phyloP scores from a whole-genome alignment of 2,329 filamentous ascomycete genomes.

The Nemania serpens region DNA sequence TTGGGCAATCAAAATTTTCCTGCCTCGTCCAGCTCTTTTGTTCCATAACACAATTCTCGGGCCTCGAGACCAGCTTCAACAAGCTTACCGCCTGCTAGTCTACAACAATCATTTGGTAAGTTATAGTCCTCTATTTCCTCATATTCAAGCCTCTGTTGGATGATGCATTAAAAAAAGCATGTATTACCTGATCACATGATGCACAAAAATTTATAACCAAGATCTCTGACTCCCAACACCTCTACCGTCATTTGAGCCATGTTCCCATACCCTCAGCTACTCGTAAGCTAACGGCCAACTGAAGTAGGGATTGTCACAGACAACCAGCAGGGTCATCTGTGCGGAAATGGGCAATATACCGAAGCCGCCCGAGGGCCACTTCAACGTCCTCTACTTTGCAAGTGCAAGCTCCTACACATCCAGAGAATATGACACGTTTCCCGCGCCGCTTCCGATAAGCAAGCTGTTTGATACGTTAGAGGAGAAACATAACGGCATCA shows the following conservation, averaged over 20 bases:
- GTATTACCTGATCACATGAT: constrained; percentile 65
- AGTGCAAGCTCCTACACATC: constrained; percentile 71
- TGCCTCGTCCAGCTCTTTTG: too few relatives aligned
- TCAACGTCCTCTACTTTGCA: constrained; percentile 83
- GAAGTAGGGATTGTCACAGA: background rate
- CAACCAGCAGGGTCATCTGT: background rate
- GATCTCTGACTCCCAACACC: constrained; percentile 64
- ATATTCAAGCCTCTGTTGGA: constrained; percentile 46
- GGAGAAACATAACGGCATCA: constrained; percentile 70
- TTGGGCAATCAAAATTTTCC: constrained; percentile 9
- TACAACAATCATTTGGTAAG: background rate
- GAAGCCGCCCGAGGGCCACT: constrained; percentile 65
- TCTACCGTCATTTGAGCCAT: constrained; percentile 21
- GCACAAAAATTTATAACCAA: constrained; percentile 66
- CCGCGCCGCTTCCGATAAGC: constrained; percentile 66
- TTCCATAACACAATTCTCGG: too few relatives aligned
- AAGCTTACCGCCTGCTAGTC: background rate
- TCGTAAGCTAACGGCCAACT: constrained; percentile 23
- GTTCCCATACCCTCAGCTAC: background rate
- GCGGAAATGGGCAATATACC: constrained; percentile 45
- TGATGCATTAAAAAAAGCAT: constrained; percentile 62
- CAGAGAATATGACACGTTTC: constrained; percentile 67
- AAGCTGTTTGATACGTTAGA: constrained; percentile 72
- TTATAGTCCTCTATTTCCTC: background rate
- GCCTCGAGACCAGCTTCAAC: constrained; percentile 4